Conservation (phyloP, 306 rosid species). For the Cicer arietinum region DNA sequence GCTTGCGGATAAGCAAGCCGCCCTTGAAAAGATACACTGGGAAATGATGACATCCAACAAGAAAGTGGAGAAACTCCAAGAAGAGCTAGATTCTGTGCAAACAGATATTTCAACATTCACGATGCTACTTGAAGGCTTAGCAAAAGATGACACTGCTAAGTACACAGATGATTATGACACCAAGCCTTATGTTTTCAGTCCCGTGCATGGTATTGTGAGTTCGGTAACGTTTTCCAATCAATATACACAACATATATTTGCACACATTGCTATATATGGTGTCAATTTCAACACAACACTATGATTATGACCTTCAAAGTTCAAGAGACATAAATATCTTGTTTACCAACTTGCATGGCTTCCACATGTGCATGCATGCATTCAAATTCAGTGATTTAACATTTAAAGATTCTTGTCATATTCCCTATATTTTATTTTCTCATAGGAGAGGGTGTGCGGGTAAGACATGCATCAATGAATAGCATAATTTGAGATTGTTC, state of each 20-base stretch:
- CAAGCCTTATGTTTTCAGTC: slow-evolving; percentile 45
- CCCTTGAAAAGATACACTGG: slow-evolving; percentile 86
- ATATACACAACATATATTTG: slow-evolving; percentile 1
- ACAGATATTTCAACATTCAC: slow-evolving; percentile 52
- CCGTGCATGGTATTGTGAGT: slow-evolving; percentile 50
- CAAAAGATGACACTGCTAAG: slow-evolving; percentile 52
- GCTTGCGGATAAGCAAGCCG: slow-evolving; percentile 98
- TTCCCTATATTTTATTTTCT: background rate
- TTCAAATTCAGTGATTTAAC: slow-evolving; percentile 18
- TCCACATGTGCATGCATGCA: slow-evolving; percentile 12
- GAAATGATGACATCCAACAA: slow-evolving; percentile 78
- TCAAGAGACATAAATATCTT: slow-evolving; percentile 47
- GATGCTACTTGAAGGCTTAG: slow-evolving; percentile 68
- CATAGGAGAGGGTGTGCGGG: slow-evolving; percentile 4
- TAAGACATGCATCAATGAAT: slow-evolving; percentile 7
- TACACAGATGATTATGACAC: slow-evolving; percentile 44
- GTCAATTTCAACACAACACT: slow-evolving; percentile 48
- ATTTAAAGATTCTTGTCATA: slow-evolving; percentile 20
- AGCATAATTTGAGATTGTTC: slow-evolving; percentile 3
- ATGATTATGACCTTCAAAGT: slow-evolving; percentile 45
- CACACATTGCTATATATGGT: slow-evolving; percentile 12
- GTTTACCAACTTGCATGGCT: background rate
- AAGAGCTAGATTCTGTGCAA: slow-evolving; percentile 50
- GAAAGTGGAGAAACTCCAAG: slow-evolving; percentile 53
- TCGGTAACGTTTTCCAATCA: slow-evolving; percentile 37